Conservation (phyloP, 176 grass and related monocot species). For the Rhynchospora breviuscula region DNA sequence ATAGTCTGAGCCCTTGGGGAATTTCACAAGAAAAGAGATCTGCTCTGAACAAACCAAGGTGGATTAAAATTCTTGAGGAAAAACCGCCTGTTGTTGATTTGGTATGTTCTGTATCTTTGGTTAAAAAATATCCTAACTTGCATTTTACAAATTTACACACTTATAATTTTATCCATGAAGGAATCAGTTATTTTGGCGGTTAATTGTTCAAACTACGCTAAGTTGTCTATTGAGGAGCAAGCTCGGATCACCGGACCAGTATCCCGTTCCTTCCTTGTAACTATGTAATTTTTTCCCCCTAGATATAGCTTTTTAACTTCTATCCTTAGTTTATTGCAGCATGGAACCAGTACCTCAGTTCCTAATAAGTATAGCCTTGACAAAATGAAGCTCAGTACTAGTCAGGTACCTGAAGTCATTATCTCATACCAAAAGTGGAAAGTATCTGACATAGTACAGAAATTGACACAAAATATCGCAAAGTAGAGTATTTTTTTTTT, state of each 20-base stretch:
- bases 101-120: constrained; percentile 38
- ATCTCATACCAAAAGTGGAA: not conserved
- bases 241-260: constrained; percentile 21
- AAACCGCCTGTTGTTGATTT: constrained; percentile 53
- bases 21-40: constrained; percentile 29
- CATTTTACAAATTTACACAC: not conserved
- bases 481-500: constrained; percentile 4
- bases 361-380: not conserved
- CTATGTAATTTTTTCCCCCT: constrained; percentile 44
- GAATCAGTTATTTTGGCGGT: constrained; percentile 67
- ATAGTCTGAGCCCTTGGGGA: constrained; percentile 48
- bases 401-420: not conserved
- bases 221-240: constrained; percentile 31
- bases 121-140: not conserved
- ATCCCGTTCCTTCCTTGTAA: constrained; percentile 32
- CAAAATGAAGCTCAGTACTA: not conserved
- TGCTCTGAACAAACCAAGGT: constrained; percentile 51
- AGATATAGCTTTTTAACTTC: constrained; percentile 5
- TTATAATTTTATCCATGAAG: constrained; percentile 34
- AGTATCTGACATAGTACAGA: not conserved
- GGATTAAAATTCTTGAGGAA: constrained; percentile 61
- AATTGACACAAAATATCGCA: not conserved
- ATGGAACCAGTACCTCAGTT: not conserved
- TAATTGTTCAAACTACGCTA: constrained; percentile 74
- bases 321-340: not conserved